phyloP scores from a whole-genome alignment of 2,329 filamentous ascomycete species.

The Chlorencoelia australis region DNA sequence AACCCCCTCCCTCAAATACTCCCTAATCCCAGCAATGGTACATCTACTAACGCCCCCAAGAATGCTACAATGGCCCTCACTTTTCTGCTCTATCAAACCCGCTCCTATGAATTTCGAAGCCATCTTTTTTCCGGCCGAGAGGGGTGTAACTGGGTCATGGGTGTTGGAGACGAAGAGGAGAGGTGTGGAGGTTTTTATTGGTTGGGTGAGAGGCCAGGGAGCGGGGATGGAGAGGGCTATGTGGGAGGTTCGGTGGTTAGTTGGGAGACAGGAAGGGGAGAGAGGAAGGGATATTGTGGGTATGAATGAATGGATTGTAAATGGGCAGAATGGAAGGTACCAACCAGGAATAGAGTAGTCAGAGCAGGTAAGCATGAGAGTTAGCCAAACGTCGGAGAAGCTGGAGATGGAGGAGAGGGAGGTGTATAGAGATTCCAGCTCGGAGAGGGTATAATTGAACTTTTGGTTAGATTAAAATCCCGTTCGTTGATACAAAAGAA shows the following conservation, averaged over 20 bases:
- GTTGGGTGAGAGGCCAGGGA: no score
- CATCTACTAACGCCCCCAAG: slow-evolving; percentile 18
- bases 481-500: no score
- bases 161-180: slow-evolving; percentile 32
- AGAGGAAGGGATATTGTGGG: no score
- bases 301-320: no score
- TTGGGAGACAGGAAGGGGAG: no score
- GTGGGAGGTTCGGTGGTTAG: no score
- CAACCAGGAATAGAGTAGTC: slow-evolving; percentile 18
- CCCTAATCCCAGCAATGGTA: slow-evolving; percentile 18
- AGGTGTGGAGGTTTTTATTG: slow-evolving; percentile 29
- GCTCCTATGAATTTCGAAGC: slow-evolving; percentile 20
- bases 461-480: slow-evolving; percentile 7
- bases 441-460: slow-evolving; percentile 21
- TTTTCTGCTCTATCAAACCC: slow-evolving; percentile 22
- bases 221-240: no score
- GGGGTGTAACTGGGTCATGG: slow-evolving; percentile 30
- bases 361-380: slow-evolving; percentile 20
- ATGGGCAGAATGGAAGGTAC: no score
- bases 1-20: slow-evolving; percentile 19
- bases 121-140: slow-evolving; percentile 24
- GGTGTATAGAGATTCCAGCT: no score
- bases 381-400: slow-evolving; percentile 20
- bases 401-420: no score
- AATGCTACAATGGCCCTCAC: slow-evolving; percentile 20